Evolutionary conservation across 495 filamentous ascomycete species (phyloP), one percentile per base, ranked within the genome.

Genomic region (Aeminium ludgeri): DNA sequence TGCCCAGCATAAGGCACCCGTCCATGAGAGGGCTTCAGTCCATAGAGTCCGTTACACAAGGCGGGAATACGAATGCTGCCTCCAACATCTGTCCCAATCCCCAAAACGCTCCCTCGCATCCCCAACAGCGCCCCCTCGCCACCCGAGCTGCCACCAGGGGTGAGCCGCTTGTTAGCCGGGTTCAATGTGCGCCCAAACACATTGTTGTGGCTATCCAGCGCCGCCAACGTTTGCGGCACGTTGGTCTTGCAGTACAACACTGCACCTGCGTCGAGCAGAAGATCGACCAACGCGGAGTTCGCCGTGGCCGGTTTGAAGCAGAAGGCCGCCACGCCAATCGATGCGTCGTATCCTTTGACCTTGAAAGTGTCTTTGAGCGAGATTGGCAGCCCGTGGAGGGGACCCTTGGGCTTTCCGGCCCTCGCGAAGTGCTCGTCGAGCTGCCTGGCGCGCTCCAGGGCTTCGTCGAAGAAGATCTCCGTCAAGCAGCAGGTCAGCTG

Each of bases 21-120:
- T 10, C 69, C 69, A 1, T 48, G 46, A 41, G 58, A 70, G 5
- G 70, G 69, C 43, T 72, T 74, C 32, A 73, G 48, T 0, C 75
- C 74, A 59, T 70, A 81, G 1, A 76, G 48, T 3, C 65, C 69
- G 51, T 76, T 75, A 44, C 80, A 80, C 1, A 66, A 68, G 19
- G 73, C 65, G 1, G 80, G 80, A 38, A 81, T 72, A 0, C 80
- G 63, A 15, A 84, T 68, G 44, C 65, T 74, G 6, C 81, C 81
- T 0, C 78, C 81, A 37, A 86, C 75, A 59, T 86, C 80, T 11
- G 78, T 82, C 1, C 61, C 61, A 4, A 62, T 52, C 13, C 61
- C 60, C 1, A 64, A 36, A 2, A 54, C 36, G 18, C 49, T 55
- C 1, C 59, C 61, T 25, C 54, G 41, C 54, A 64, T 51, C 1